Conservation (phyloP, 805 yeast genomes). For the Kazachstania viticola region DNA sequence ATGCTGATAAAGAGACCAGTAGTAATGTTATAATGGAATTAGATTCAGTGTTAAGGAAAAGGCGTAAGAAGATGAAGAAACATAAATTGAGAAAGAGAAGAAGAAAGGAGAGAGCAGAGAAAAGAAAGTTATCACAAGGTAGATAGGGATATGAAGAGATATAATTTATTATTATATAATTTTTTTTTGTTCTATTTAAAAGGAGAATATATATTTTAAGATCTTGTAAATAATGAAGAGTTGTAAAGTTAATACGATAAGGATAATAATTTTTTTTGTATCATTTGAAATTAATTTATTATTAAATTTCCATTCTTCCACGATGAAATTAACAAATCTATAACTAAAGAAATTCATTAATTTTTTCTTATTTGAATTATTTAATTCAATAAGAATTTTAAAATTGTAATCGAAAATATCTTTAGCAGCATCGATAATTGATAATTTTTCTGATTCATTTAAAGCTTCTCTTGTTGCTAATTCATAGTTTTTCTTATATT, state of each 20-base stretch:
- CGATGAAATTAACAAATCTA: conserved; percentile 30
- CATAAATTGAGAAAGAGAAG: conserved; percentile 96
- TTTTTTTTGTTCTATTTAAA: too few relatives aligned
- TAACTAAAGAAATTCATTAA: conserved; percentile 45
- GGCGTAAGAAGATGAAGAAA: conserved; percentile 93
- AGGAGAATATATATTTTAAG: too few relatives aligned
- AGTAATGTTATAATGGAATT: too few relatives aligned
- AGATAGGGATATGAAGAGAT: conserved; percentile 8
- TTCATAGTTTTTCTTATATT: conserved; percentile 69
- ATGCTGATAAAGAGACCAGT: too few relatives aligned
- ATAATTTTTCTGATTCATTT: conserved; percentile 58
- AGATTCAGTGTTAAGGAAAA: conserved; percentile 70
- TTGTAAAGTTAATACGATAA: conserved; percentile 1
- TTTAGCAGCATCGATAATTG: conserved; percentile 55
- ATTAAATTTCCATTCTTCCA: conserved; percentile 25
- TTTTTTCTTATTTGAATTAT: conserved; percentile 47
- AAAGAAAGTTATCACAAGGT: conserved; percentile 49
- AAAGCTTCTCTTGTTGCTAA: conserved; percentile 60
- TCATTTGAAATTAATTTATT: conserved; percentile 4
- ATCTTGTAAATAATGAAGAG: not conserved
- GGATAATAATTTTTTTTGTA: conserved; percentile 1
- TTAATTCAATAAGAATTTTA: conserved; percentile 53
- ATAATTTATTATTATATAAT: too few relatives aligned
- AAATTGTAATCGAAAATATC: conserved; percentile 55
- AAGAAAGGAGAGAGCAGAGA: conserved; percentile 77